Base-by-base conservation (phyloP, 2,329 filamentous ascomycete genomes). In the Nemania sp. region DNA sequence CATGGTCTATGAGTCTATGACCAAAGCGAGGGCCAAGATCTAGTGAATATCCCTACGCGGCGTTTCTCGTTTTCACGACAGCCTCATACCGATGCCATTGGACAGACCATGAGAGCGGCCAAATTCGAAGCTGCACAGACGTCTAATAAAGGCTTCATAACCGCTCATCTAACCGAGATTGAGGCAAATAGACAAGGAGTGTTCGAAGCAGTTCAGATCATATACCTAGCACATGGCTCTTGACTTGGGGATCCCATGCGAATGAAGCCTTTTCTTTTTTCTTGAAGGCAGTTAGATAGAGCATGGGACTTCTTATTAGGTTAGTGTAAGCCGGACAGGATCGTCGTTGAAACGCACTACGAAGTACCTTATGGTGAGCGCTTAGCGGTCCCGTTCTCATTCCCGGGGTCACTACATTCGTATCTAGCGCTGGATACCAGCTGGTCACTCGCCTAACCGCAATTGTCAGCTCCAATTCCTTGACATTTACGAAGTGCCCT, bases 1-100 rank as follows among this genome's bases (percentile, higher is more conserved):
- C 65, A 60, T 32, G 25, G 53, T 43, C 34, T 43, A 34, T 37
- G 18, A 20, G n/a, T n/a, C n/a, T n/a, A n/a, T n/a, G n/a, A n/a
- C n/a, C n/a, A n/a, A n/a, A n/a, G n/a, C n/a, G n/a, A n/a, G n/a
- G n/a, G n/a, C 47, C 35, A 37, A 35, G 32, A 34, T 34, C 12
- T 21, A 2, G 18, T 25, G 32, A 15, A 29, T n/a, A 25, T 32
- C 13, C 43, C 25, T 52, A n/a, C n/a, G n/a, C n/a, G n/a, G n/a
- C n/a, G n/a, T n/a, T n/a, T n/a, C n/a, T n/a, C n/a, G n/a, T n/a
- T n/a, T n/a, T n/a, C n/a, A n/a, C n/a, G n/a, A n/a, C n/a, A n/a
- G n/a, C n/a, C 43, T 43, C 25, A n/a, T 29, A 29, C 25, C 25
- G 4, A 29, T 29, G 25, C 25, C 7, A 7, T 3, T 29, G 25